Evolutionary conservation across 371 early-diverging fungal species (phyloP), one percentile per base, ranked within the genome.

Genomic region (Mucor irregularis): DNA sequence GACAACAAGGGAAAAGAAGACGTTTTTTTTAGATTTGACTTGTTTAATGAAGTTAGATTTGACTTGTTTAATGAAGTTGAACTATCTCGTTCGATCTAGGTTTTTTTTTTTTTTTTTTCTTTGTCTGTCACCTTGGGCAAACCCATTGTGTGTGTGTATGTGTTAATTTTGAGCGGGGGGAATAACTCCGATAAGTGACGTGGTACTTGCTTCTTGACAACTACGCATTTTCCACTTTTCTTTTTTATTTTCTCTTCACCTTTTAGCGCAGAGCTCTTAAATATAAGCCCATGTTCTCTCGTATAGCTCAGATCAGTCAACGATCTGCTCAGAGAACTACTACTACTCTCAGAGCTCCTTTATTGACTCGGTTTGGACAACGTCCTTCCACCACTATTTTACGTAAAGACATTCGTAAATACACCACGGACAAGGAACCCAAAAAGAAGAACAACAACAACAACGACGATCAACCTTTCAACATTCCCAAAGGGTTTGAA

Each of bases 401-500:
- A 47, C 54, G 58, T 34, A 57, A 34, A 54, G 61, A 56, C 17
- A 45, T 57, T 50, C 62, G 67, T 14, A 49, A 55, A 51, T 67
- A 62, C 46, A 43, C 67, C 5, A 51, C 59, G 29, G 62, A 62
- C 38, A 67, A 67, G 45, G 58, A 67, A 42, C 59, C 67, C 22
- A 42, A 39, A 33, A 58, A 64, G 35, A 62, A 56, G 42, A n/a
- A n/a, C n/a, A n/a, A n/a, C n/a, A n/a, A n/a, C n/a, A n/a, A n/a
- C n/a, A 62, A 52, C 21, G 56, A 58, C 14, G 62, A 54, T 16
- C 55, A 62, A 21, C 62, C 67, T 26, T 67, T 62, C 33, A 62
- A 67, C 26, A 53, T 73, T 19, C 77, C 77, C 1, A 76, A 76
- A 38, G 77, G 77, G 1, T 76, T 76, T 51, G 77, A 73, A 21